Conservation (phyloP, 2,329 filamentous ascomycete species). For the Zasmidium angulare region DNA sequence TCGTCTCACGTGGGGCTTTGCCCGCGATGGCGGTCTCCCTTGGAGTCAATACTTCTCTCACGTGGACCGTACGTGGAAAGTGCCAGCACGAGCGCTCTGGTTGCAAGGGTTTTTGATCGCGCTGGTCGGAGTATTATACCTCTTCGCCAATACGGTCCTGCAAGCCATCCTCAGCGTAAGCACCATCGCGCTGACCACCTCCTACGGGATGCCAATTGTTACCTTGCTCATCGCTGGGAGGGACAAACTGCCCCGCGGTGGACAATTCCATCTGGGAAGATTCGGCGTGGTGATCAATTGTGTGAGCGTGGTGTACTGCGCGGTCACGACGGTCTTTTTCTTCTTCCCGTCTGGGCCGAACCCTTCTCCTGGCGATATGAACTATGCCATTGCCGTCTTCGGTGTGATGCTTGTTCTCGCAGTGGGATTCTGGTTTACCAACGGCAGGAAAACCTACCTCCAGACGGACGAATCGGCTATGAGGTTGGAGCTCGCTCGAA, state of each 20-base stretch:
- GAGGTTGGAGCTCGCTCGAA: constrained; percentile 21
- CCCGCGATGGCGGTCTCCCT: constrained; percentile 28
- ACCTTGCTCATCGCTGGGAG: constrained; percentile 49
- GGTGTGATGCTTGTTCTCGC: constrained; percentile 55
- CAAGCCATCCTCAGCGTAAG: constrained; percentile 45
- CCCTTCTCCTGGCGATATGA: constrained; percentile 53
- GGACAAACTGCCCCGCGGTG: constrained; percentile 50
- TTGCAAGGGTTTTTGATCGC: constrained; percentile 49
- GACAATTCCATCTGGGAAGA: constrained; percentile 46
- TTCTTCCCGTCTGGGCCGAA: constrained; percentile 52
- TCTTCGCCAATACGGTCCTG: constrained; percentile 42
- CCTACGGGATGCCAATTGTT: constrained; percentile 42
- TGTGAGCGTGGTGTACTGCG: constrained; percentile 54
- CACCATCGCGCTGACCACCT: constrained; percentile 44
- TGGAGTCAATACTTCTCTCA: constrained; percentile 32
- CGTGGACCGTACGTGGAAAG: constrained; percentile 52
- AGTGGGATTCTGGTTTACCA: constrained; percentile 52
- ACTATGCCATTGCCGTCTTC: constrained; percentile 59
- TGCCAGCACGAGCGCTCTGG: constrained; percentile 55
- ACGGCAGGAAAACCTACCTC: constrained; percentile 44
- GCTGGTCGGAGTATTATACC: constrained; percentile 52
- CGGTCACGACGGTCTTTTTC: constrained; percentile 56
- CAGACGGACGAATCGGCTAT: constrained; percentile 23
- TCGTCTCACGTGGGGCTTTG: constrained; percentile 30
- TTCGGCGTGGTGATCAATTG: constrained; percentile 33